Evolutionary conservation across 108 stramenopile species (phyloP).

Genomic region (Cyclotella baltica): DNA sequence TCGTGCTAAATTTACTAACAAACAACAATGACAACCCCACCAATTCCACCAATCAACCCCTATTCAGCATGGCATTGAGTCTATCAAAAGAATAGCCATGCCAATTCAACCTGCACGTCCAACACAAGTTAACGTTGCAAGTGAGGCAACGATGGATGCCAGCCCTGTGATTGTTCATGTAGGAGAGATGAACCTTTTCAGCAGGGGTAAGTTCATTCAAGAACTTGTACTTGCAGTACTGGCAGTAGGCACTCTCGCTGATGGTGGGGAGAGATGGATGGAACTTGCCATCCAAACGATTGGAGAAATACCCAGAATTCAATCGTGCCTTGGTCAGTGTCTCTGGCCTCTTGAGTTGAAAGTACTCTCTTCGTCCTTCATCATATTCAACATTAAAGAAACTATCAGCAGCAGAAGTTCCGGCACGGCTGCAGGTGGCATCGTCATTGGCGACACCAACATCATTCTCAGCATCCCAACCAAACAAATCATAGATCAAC

Average conservation of each 20-base stretch:
- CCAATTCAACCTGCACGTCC: background rate
- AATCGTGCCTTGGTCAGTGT: background rate
- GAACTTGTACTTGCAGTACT: slow-evolving; percentile 3
- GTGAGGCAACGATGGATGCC: background rate
- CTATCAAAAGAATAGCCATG: background rate
- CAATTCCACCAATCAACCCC: no score
- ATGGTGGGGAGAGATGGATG: background rate
- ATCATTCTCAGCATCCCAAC: background rate
- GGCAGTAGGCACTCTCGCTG: background rate
- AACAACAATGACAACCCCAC: background rate
- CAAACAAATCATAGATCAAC: slow-evolving; percentile 8
- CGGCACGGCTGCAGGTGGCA: background rate
- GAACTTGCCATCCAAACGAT: background rate
- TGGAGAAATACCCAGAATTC: background rate
- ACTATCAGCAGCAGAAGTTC: background rate
- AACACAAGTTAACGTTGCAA: slow-evolving; percentile 1
- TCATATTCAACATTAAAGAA: background rate
- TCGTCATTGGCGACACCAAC: background rate
- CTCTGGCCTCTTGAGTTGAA: background rate
- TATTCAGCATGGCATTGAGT: background rate
- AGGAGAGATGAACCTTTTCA: background rate
- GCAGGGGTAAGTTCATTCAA: background rate
- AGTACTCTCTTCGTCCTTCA: background rate
- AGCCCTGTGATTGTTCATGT: background rate
- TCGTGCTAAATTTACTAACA: background rate